A percentile compares a stretch with the other conserved stretches of the same genome.
phyloP scores from a whole-genome alignment of 2,329 filamentous ascomycete genomes.

The Aciculosporium take region DNA sequence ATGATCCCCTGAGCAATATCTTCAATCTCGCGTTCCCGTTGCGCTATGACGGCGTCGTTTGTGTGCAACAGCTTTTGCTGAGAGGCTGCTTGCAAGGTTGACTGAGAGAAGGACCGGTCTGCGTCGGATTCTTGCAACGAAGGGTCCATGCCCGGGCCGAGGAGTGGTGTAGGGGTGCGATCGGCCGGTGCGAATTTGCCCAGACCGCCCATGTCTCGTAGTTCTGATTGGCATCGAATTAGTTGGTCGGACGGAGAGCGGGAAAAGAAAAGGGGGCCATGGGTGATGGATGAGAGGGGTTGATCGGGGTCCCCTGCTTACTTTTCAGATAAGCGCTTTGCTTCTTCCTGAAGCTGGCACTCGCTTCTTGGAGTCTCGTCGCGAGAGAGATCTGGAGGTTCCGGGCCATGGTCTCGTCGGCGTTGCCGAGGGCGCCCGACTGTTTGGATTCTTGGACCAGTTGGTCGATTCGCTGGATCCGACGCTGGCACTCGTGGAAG shows the following conservation, averaged over 20 bases:
- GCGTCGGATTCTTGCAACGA: constrained; percentile 87
- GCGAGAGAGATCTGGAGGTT: constrained; percentile 92
- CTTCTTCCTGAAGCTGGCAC: constrained; percentile 88
- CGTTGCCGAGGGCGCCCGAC: constrained; percentile 56
- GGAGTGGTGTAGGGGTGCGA: constrained; percentile 35
- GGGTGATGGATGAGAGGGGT: too few relatives aligned
- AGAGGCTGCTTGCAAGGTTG: constrained; percentile 66
- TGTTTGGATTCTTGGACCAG: constrained; percentile 73
- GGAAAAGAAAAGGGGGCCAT: constrained; percentile 3
- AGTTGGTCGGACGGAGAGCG: background rate
- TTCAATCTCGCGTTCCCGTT: constrained; percentile 92
- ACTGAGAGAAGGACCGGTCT: constrained; percentile 83
- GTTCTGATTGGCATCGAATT: constrained; percentile 35
- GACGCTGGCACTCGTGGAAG: constrained; percentile 81
- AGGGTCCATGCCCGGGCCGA: constrained; percentile 57
- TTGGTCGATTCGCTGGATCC: constrained; percentile 74
- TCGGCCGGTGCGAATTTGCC: constrained; percentile 36
- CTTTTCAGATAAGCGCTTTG: constrained; percentile 93
- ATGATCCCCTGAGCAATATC: constrained; percentile 98
- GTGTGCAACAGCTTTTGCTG: constrained; percentile 53
- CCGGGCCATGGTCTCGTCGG: constrained; percentile 88
- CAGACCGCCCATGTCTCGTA: constrained; percentile 55
- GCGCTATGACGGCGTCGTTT: constrained; percentile 73
- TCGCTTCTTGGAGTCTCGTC: constrained; percentile 77
- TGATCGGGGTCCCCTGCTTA: too few relatives aligned